A percentile compares a stretch with the other conserved stretches of the same genome.
Conservation (phyloP, 257 asterid genomes). For the Gynochthodes officinalis region DNA sequence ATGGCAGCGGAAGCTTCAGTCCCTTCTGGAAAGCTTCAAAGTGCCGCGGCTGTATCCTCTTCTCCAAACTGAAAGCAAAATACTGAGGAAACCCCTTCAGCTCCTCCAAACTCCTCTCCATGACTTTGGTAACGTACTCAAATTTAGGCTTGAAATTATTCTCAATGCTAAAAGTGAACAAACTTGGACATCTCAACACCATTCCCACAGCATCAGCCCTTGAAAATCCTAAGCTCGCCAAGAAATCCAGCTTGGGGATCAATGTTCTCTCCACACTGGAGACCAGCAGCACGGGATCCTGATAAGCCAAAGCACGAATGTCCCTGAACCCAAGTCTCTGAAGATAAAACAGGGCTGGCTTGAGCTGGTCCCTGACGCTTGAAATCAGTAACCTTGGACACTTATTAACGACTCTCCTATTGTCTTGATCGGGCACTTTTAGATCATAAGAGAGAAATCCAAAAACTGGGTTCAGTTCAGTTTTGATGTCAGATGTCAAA, state of each 20-base stretch:
- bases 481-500: conserved; percentile 59
- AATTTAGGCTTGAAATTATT: conserved; percentile 81
- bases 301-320: conserved; percentile 52
- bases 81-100: conserved; percentile 78
- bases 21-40: conserved; percentile 47
- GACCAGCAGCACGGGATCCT: conserved; percentile 69
- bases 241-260: conserved; percentile 61
- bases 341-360: conserved; percentile 79
- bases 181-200: conserved; percentile 77
- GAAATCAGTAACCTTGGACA: conserved; percentile 66
- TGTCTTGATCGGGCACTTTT: conserved; percentile 53
- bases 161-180: conserved; percentile 76
- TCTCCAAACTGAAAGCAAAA: conserved; percentile 81
- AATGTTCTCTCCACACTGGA: conserved; percentile 82
- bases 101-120: conserved; percentile 60
- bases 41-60: conserved; percentile 70
- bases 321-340: conserved; percentile 64
- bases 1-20: conserved; percentile 47
- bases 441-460: conserved; percentile 58
- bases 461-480: conserved; percentile 66
- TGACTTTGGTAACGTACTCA: conserved; percentile 52
- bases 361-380: conserved; percentile 67
- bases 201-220: conserved; percentile 53
- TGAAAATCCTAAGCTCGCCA: conserved; percentile 56
- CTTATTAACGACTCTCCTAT: conserved; percentile 64